Percentiles rank a stretch among this genome's conserved stretches.
Evolutionary conservation across 163 green algal genomes (phyloP).

Genomic region (Botryococcus braunii): DNA sequence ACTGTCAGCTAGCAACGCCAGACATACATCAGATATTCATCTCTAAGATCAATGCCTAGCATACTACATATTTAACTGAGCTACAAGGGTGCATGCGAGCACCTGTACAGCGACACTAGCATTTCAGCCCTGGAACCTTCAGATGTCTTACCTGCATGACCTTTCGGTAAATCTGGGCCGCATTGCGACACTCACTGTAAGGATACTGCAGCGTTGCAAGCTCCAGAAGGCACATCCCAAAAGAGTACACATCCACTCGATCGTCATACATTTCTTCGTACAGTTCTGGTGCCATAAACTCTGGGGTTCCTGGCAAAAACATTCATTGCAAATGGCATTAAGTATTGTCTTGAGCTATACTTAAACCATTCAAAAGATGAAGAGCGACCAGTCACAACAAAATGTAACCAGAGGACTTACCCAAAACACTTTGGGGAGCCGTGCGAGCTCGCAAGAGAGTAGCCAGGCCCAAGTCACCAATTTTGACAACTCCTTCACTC

Average conservation of each 20-base stretch:
- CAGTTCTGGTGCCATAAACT: constrained; percentile 99
- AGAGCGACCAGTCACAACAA: too few species aligned
- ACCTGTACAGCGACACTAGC: too few species aligned
- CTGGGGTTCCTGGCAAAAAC: constrained; percentile 75
- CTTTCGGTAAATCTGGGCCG: constrained; percentile 98
- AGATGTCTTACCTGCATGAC: constrained; percentile 70
- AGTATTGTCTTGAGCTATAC: background rate
- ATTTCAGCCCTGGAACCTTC: too few species aligned
- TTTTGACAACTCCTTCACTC: constrained; percentile 74
- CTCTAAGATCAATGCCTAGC: too few species aligned
- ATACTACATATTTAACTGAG: too few species aligned
- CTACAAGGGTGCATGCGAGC: too few species aligned
- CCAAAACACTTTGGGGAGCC: constrained; percentile 49
- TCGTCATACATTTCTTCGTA: constrained; percentile 99
- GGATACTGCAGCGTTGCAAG: constrained; percentile 95
- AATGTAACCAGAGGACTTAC: constrained; percentile 4
- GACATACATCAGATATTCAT: too few species aligned
- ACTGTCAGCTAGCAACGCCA: too few species aligned
- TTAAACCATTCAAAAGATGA: background rate
- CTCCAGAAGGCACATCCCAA: constrained; percentile 86
- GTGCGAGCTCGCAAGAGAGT: constrained; percentile 47
- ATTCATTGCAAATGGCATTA: too few species aligned
- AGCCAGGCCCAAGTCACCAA: constrained; percentile 80
- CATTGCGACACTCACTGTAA: constrained; percentile 95
- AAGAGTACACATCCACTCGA: constrained; percentile 95